Conservation (phyloP, 441 rosid species). For the Biscutella auriculata region DNA sequence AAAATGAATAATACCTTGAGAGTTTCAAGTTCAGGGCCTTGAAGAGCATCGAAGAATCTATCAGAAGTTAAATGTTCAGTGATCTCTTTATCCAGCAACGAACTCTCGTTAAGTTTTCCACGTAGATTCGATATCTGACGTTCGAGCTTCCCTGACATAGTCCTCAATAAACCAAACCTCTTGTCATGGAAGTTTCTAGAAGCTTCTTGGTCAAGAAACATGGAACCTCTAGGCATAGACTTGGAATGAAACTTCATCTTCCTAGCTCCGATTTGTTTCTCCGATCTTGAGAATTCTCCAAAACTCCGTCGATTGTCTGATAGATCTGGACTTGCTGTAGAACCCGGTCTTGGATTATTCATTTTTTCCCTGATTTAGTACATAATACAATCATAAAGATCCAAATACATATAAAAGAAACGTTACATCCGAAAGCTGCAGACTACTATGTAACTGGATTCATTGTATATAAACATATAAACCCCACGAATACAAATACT, state of each 20-base stretch:
- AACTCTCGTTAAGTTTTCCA: slow-evolving; percentile 30
- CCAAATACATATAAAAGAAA: too few species aligned
- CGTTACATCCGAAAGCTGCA: too few species aligned
- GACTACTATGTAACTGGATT: too few species aligned
- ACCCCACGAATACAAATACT: too few species aligned
- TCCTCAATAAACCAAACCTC: slow-evolving; percentile 56
- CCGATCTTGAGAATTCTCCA: not conserved
- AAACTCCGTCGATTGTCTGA: too few species aligned
- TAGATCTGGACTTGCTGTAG: too few species aligned
- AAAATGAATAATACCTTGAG: slow-evolving; percentile 36
- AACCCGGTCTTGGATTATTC: too few species aligned
- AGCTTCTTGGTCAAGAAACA: slow-evolving; percentile 11
- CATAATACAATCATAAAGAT: too few species aligned
- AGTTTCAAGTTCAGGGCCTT: slow-evolving; percentile 79
- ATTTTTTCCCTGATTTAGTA: too few species aligned
- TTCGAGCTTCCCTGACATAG: slow-evolving; percentile 85
- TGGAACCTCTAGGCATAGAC: too few species aligned
- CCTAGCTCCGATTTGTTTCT: slow-evolving; percentile 7
- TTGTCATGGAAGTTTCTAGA: slow-evolving; percentile 26
- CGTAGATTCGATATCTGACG: slow-evolving; percentile 50
- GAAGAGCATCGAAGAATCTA: slow-evolving; percentile 66
- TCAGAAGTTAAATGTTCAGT: slow-evolving; percentile 46
- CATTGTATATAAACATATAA: too few species aligned
- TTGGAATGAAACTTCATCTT: slow-evolving; percentile 40
- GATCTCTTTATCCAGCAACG: slow-evolving; percentile 24